phyloP scores from a whole-genome alignment of 495 filamentous ascomycete species.

The Trichoderma virens region DNA sequence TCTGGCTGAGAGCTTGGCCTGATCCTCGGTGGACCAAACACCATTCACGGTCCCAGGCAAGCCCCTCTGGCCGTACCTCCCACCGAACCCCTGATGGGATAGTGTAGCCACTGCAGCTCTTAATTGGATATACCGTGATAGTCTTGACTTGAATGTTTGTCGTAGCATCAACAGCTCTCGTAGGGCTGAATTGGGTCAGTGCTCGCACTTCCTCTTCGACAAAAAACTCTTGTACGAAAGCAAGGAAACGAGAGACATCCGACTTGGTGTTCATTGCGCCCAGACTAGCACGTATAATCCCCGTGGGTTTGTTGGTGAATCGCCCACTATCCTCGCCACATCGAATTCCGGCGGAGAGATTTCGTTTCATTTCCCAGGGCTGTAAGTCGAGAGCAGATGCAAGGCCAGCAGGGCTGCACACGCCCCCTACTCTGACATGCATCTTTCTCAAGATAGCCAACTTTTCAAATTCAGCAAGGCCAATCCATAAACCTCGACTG shows the following conservation, averaged over 20 bases:
- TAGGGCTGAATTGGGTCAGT: not conserved
- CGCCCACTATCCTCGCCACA: slow-evolving; percentile 77
- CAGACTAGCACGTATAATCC: slow-evolving; percentile 74
- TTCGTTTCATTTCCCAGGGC: slow-evolving; percentile 69
- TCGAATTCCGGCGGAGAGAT: slow-evolving; percentile 72
- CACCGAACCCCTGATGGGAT: slow-evolving; percentile 57
- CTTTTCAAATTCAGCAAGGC: slow-evolving; percentile 77
- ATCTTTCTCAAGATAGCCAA: slow-evolving; percentile 69
- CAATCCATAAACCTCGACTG: slow-evolving; percentile 61
- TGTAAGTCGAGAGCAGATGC: slow-evolving; percentile 58
- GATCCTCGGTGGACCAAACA: slow-evolving; percentile 81
- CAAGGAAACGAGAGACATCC: slow-evolving; percentile 65
- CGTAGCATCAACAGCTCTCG: not conserved
- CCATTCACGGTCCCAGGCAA: slow-evolving; percentile 93
- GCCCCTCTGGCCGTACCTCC: slow-evolving; percentile 68
- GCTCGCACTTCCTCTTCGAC: slow-evolving; percentile 31
- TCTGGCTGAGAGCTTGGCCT: slow-evolving; percentile 69
- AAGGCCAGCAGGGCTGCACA: slow-evolving; percentile 89
- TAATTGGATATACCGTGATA: slow-evolving; percentile 74
- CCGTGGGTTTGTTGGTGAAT: slow-evolving; percentile 75
- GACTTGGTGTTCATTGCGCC: slow-evolving; percentile 77
- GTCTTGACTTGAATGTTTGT: slow-evolving; percentile 44
- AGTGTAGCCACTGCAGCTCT: slow-evolving; percentile 74
- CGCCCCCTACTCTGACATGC: slow-evolving; percentile 74
- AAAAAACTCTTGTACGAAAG: slow-evolving; percentile 74